Evolutionary conservation across 139 green algal species (phyloP), one percentile per base, ranked within the genome.

Genomic region (Spirogloea muscicola): DNA sequence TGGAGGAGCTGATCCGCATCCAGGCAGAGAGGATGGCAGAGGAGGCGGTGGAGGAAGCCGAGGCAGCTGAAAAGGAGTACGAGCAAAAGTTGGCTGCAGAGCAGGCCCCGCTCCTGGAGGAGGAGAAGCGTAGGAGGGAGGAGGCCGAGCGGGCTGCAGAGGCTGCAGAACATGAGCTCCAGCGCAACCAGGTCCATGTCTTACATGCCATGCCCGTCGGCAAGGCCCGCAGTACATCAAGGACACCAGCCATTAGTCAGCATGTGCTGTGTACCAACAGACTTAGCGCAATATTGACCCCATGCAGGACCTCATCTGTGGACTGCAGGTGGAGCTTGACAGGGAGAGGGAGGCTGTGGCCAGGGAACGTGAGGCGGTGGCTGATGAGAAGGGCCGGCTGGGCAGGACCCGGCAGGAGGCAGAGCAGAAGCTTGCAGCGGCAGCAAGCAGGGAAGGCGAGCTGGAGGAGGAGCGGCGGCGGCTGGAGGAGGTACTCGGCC

Each of bases 111-210:
- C 31, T 43, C 18, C 5, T 39, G 52, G 9, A 5, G 18, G 52
- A 21, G 40, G 52, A 62, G 40, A 5, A 33, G 18, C 9, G 18
- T 43, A 62, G 9, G 9, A 38, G 52, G 9, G 52, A 62, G 40
- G 52, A 62, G 18, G 52, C 52, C 52, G 52, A 62, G 40, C 37
- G 40, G 40, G 52, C 52, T 9, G 52, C 40, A 6, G 52, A 62
- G 7, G 52, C 52, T 9, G 52, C 40, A 7, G 40, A 33, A 7
- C 52, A 62, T 31, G 52, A 62, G 52, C 52, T 62, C 5, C 5
- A 33, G 52, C 13, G 39, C 72, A 72, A 31, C 31, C 6, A 62
- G 7, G 9, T 43, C 7, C 6, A 62, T n/a, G n/a, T n/a, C n/a
- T n/a, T n/a, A n/a, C n/a, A n/a, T n/a, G n/a, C n/a, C 7, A 62